Percentiles rank a stretch among this genome's conserved stretches.
These are phyloP conservation scores for Pleurotus citrinopileatus DNA, from an alignment of 768 basidiomycete genomes.

Conservation along the genomic window DNA sequence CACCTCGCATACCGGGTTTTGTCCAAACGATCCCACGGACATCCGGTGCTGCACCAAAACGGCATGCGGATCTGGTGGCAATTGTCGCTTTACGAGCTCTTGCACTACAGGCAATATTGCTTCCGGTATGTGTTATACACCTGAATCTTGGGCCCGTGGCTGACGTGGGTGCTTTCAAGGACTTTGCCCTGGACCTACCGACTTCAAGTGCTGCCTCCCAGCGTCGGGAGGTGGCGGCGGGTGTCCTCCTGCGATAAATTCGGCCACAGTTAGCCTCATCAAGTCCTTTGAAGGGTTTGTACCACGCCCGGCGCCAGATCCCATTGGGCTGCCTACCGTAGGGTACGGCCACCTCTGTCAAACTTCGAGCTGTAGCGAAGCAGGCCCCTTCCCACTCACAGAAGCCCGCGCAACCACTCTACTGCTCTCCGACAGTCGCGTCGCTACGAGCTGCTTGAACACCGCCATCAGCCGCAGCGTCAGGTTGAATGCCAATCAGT, in stretches of 20 bases:
- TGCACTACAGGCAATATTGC: constrained; percentile 14
- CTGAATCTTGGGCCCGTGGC: not conserved
- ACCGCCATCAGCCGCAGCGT: constrained; percentile 22
- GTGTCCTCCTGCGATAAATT: constrained; percentile 22
- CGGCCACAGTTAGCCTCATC: constrained; percentile 26
- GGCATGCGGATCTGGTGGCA: constrained; percentile 7
- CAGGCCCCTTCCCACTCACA: constrained; percentile 31
- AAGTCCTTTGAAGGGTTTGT: constrained; percentile 35
- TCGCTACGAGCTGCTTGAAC: constrained; percentile 27
- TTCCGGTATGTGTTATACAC: constrained; percentile 16
- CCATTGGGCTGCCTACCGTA: constrained; percentile 32
- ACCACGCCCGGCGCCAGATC: constrained; percentile 28
- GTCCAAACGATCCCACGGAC: constrained; percentile 12
- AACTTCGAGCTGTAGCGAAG: constrained; percentile 27
- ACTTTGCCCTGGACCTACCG: constrained; percentile 24
- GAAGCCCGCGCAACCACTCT: constrained; percentile 25
- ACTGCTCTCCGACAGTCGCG: constrained; percentile 23
- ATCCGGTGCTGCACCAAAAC: constrained; percentile 15
- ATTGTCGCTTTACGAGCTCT: constrained; percentile 11
- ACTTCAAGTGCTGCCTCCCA: constrained; percentile 25
- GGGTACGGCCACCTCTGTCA: constrained; percentile 34
- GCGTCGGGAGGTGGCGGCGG: constrained; percentile 10
- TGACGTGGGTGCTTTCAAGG: constrained; percentile 14
- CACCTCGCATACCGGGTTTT: constrained; percentile 7
- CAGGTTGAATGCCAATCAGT: constrained; percentile 29